Evolutionary conservation across 192 early-diverging fungal species (phyloP), one percentile per base, ranked within the genome.

Genomic region (Linnemannia elongata): DNA sequence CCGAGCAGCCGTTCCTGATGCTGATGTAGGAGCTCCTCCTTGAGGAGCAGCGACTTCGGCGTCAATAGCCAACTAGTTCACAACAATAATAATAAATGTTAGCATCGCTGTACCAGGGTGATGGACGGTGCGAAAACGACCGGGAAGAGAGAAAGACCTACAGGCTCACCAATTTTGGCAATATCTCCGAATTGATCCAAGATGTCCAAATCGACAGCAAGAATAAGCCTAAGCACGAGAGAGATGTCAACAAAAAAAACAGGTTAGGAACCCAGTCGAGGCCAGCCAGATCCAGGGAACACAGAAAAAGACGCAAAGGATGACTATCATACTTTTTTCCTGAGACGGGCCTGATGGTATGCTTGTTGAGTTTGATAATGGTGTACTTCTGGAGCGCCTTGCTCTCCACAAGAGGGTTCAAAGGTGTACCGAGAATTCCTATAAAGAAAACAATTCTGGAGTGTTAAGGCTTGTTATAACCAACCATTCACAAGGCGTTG

Each of bases 361-460:
- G 90, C 30, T 92, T 89, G 13, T 76, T 85, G 27, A 95, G 69
- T 49, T 74, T 75, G 76, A 95, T 83, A 33, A 95, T 80, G 15
- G 87, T 76, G 77, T 94, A 77, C 82, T 91, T 93, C 52, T 79
- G 52, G n/a, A 96, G 72, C 1, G 71, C 74, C 15, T 85, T 88
- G 1, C 78, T 75, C 24, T 85, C 88, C n/a, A 94, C 83, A 41
- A 92, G 49, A 6, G 44, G 73, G 77, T 92, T 93, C 52, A 92
- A 83, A 22, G 89, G 82, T 6, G 91, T 91, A 22, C 89, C 89
- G 47, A 96, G 88, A 93, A 96, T 94, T 13, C 93, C 94, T 94
- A 86, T 7, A 63, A 30, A 20, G 35, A 72, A 35, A 69, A 41
- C n/a, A 35, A 66, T 15, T 42, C 7, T 36, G 38, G 6, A 42